Conservation (phyloP, 129 eudicot genomes). For the Erigeron canadensis region DNA sequence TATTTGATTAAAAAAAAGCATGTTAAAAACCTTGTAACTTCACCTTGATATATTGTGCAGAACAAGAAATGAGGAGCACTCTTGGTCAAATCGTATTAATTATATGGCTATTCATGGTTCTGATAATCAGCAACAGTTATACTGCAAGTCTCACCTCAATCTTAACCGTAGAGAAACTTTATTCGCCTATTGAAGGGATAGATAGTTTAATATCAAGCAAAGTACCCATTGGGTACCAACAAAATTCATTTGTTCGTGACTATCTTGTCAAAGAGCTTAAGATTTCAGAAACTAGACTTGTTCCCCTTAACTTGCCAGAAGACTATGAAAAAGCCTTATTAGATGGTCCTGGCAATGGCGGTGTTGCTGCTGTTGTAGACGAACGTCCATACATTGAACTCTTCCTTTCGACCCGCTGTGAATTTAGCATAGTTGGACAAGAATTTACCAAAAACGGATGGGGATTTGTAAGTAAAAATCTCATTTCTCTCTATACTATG, state of each 20-base stretch:
- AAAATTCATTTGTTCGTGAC: conserved; percentile 48
- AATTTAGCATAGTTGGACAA: background rate
- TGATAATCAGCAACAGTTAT: conserved; percentile 60
- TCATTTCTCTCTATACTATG: background rate
- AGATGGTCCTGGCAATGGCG: conserved; percentile 56
- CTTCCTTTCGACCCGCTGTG: conserved; percentile 35
- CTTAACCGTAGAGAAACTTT: conserved; percentile 54
- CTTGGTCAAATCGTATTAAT: conserved; percentile 53
- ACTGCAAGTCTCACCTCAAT: conserved; percentile 70
- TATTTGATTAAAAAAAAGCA: too few relatives aligned
- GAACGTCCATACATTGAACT: conserved; percentile 63
- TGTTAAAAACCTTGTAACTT: too few relatives aligned
- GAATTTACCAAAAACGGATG: background rate
- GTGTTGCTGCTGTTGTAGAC: conserved; percentile 68
- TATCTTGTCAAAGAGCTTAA: conserved; percentile 47
- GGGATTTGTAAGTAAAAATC: background rate
- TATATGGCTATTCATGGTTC: conserved; percentile 62
- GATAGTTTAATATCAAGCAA: conserved; percentile 43
- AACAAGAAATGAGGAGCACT: conserved; percentile 44
- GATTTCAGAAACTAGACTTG: conserved; percentile 46
- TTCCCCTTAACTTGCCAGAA: conserved; percentile 45
- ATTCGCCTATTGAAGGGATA: conserved; percentile 56
- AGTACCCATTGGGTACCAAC: conserved; percentile 54
- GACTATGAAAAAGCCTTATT: conserved; percentile 49
- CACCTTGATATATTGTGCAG: conserved; percentile 36